phyloP scores from a whole-genome alignment of 1,284 basidiomycete species.

The Xanthoconium separans region DNA sequence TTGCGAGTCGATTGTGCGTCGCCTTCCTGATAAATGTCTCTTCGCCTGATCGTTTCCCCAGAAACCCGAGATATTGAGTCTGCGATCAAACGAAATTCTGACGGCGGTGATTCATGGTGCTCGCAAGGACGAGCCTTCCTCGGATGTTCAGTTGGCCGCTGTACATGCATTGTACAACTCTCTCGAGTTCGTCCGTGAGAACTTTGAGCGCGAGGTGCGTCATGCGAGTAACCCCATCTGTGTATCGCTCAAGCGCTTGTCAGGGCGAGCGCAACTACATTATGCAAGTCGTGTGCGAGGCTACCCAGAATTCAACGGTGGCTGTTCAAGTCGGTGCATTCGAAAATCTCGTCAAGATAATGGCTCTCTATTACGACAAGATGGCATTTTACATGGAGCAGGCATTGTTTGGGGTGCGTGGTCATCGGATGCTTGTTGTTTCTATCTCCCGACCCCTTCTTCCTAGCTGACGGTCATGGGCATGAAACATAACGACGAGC shows the following conservation, averaged over 20 bases:
- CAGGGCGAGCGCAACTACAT: conserved; percentile 99
- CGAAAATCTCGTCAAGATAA: conserved; percentile 94
- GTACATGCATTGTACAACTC: conserved; percentile 95
- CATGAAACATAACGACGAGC: conserved; percentile 93
- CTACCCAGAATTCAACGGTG: conserved; percentile 82
- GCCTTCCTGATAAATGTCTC: conserved; percentile 4
- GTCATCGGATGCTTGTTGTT: conserved; percentile 6
- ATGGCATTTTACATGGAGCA: conserved; percentile 99
- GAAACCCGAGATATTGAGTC: conserved; percentile 88
- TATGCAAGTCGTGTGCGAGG: conserved; percentile 99
- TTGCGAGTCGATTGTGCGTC: conserved; percentile 91
- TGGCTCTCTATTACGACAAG: conserved; percentile 98
- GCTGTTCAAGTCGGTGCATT: conserved; percentile 91
- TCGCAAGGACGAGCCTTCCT: conserved; percentile 92
- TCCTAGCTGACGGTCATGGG: conserved; percentile 92
- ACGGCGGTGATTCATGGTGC: conserved; percentile 99
- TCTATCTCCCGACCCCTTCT: conserved; percentile 22
- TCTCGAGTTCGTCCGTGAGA: conserved; percentile 95
- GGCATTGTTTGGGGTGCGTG: conserved; percentile 90
- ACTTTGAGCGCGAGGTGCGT: conserved; percentile 93
- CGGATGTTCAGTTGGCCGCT: conserved; percentile 94
- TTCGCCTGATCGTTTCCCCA: conserved; percentile 35
- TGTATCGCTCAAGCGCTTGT: conserved; percentile 9
- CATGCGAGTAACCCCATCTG: not conserved
- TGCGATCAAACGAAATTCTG: conserved; percentile 95